Conservation (phyloP, 139 green algal species). For the Parachlorella kessleri region DNA sequence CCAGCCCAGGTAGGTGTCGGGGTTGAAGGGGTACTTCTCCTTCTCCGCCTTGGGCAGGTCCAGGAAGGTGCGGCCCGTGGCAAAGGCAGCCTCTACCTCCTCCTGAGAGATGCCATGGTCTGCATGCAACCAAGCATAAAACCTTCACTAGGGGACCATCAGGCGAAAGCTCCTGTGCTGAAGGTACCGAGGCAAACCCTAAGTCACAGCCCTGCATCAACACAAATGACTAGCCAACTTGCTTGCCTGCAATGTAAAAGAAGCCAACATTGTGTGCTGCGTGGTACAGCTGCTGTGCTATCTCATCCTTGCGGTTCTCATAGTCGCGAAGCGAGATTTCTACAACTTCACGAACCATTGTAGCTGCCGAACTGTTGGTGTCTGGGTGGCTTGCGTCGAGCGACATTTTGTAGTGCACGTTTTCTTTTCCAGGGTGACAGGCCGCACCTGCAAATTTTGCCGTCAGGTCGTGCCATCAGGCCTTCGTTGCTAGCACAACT, state of each 20-base stretch:
- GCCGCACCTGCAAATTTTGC: too few relatives aligned
- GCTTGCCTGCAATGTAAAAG: slow-evolving; percentile 37
- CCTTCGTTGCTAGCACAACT: too few relatives aligned
- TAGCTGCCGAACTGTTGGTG: neutral
- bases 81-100: slow-evolving; percentile 25
- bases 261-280: slow-evolving; percentile 19
- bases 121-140: too few relatives aligned
- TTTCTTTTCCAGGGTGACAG: too few relatives aligned
- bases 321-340: slow-evolving; percentile 9
- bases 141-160: too few relatives aligned
- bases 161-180: too few relatives aligned
- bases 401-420: too few relatives aligned
- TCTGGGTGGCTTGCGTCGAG: too few relatives aligned
- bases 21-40: slow-evolving; percentile 19
- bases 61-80: slow-evolving; percentile 16
- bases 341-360: neutral
- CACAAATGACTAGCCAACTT: too few relatives aligned
- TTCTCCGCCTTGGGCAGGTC: slow-evolving; percentile 4
- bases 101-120: slow-evolving; percentile 39
- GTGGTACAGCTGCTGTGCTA: slow-evolving; percentile 20
- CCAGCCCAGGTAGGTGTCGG: slow-evolving; percentile 37
- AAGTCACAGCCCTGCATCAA: too few relatives aligned
- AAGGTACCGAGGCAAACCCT: too few relatives aligned
- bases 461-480: too few relatives aligned
- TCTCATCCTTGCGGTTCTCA: slow-evolving; percentile 33